Base-by-base conservation (phyloP, 192 early-diverging fungal genomes). In the Jimgerdemannia flammicorona region DNA sequence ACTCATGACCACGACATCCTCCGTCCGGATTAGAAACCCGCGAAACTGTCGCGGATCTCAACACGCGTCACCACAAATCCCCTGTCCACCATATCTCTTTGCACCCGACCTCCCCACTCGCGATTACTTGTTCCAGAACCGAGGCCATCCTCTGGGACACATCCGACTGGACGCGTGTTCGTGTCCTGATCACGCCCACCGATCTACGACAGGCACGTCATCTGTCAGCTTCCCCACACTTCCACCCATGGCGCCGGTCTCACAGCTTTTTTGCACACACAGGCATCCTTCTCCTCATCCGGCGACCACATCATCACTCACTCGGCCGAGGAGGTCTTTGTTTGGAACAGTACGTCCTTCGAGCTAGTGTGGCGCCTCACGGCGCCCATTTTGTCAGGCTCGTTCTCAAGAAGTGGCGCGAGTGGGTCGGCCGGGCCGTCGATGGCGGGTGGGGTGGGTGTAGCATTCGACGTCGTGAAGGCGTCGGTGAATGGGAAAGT, bases 111-210 rank as follows among this genome's bases (percentile, higher is more conserved):
- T 44, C 49, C 44, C 74, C 66, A 20, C 8, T 43, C 8, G 74
- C 8, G 4, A 74, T 74, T 19, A 74, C 74, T 4, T 70, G 65
- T 42, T 19, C 74, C 49, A n/a, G 19, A 43, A 70, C 74, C 9
- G 74, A 74, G 69, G 74, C 70, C 3, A 49, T 74, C n/a, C 69
- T 74, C 3, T 74, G 74, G 74, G 41, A 74, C 44, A 74, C 70
- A 69, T n/a, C 11, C 17, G 67, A 74, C n/a, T 74, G 74, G 74
- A 20, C 65, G 4, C 66, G 70, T 43, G 17, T 72, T 20, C 66
- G 70, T 7, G 74, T 71, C n/a, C 40, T 74, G 7, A 41, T n/a
- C 18, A 49, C 40, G 59, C 14, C 11, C 18, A 17, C 29, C 68
- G 42, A 42, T 17, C 69, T 74, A 71, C 20, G 40, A 14, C 74